A percentile compares a stretch with the other conserved stretches of the same genome.
phyloP scores from a whole-genome alignment of 108 stramenopile genomes.

The Cylindrotheca fusiformis region DNA sequence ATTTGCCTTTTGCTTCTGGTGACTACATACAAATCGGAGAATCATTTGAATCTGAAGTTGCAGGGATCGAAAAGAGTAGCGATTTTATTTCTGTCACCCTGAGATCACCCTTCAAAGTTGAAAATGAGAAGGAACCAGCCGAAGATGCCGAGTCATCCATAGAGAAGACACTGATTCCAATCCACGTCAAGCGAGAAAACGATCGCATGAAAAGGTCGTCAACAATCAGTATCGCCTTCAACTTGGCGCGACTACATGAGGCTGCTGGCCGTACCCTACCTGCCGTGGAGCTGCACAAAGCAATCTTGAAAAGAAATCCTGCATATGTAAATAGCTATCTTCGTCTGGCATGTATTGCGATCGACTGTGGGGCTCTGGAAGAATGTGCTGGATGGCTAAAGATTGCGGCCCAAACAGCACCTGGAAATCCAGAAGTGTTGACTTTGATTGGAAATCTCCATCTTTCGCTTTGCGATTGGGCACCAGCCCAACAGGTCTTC shows the following conservation, averaged over 20 bases:
- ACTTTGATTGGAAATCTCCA: conserved; percentile 89
- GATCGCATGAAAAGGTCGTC: conserved; percentile 44
- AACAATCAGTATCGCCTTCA: conserved; percentile 81
- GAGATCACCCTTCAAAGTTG: conserved; percentile 35
- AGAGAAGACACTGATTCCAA: background rate
- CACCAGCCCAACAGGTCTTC: conserved; percentile 78
- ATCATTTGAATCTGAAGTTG: conserved; percentile 26
- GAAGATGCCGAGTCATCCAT: conserved; percentile 18
- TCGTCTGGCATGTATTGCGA: conserved; percentile 82
- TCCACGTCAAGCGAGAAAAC: conserved; percentile 67
- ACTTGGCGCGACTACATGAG: conserved; percentile 84
- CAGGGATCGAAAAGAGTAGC: conserved; percentile 23
- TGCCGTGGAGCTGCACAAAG: conserved; percentile 86
- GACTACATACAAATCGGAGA: conserved; percentile 44
- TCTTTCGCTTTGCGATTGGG: conserved; percentile 84
- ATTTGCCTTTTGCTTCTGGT: conserved; percentile 19
- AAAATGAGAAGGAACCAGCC: conserved; percentile 42
- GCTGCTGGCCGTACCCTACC: conserved; percentile 63
- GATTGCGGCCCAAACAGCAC: conserved; percentile 72
- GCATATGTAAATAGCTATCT: conserved; percentile 84
- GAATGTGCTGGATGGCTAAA: conserved; percentile 88
- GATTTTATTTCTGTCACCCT: conserved; percentile 31
- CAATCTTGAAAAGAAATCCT: conserved; percentile 79
- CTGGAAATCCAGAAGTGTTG: conserved; percentile 84
- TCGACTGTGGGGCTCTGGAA: conserved; percentile 82